Base-by-base conservation (phyloP, 441 rosid genomes). In the Metrosideros polymorpha region DNA sequence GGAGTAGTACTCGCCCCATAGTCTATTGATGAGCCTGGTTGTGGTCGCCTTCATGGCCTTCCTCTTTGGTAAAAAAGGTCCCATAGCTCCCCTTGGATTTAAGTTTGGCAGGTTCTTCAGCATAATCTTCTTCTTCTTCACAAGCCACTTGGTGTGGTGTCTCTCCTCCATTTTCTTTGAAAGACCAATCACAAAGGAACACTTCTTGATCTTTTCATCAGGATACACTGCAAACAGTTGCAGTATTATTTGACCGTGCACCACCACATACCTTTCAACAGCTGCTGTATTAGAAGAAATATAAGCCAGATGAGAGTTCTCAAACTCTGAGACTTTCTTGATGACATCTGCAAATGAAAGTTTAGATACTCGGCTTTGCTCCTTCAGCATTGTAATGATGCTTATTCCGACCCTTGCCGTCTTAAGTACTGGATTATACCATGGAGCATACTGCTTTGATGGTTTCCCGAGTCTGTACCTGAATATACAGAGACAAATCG, bases 401-500 rank as follows among this genome's bases (percentile, higher is more conserved):
- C 95, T 89, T 71, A 91, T 88, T 39, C 94, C 99, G 47, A 94
- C 91, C 84, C 89, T 88, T 29, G 94, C 97, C 29, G 96, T 92
- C 93, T 93, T 95, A n/a, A 94, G 83, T 57, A 95, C 94, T 57
- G 96, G 93, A 87, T 87, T 87, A 76, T 84, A 92, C 99, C 99
- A 97, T 6, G 95, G 93, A 43, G 94, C 92, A 91, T 96, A 97
- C 83, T 91, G 96, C 87, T 94, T 93, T 83, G 98, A 93, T 29
- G 99, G 99, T 86, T 90, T 91, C 24, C 98, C 98, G 49, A 94
- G 98, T 86, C 95, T 91, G 90, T 96, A 97, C 99, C 98, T 96
- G 92, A 89, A 90, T 53, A 85, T 32, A 53, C 27, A n/a, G 32
- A 53, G 59, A 49, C 12, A 85, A 82, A 71, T 71, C 47, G 6